These are phyloP conservation scores for Physcomitrium patens DNA, from an alignment of 225 moss, liverwort and hornwort species.

Conservation along the genomic window DNA sequence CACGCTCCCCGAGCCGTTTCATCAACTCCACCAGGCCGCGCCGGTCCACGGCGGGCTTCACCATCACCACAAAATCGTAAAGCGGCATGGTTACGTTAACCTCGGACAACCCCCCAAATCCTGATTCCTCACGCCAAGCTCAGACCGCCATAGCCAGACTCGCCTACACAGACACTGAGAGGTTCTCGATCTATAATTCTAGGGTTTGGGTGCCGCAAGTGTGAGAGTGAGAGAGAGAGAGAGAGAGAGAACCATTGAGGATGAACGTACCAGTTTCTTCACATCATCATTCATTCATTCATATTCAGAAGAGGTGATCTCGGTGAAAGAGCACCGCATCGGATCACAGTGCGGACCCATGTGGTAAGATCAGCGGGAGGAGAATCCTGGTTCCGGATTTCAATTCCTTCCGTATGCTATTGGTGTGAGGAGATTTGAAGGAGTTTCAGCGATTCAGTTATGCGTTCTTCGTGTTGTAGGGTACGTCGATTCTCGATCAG, in stretches of 20 bases:
- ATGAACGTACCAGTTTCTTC: too few relatives aligned
- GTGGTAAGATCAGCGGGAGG: too few relatives aligned
- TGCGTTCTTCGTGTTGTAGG: too few relatives aligned
- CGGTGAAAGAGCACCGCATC: too few relatives aligned
- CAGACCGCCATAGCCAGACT: not conserved
- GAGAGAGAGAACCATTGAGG: not conserved
- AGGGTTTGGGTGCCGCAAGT: slow-evolving; percentile 11
- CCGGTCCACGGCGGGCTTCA: slow-evolving; percentile 84
- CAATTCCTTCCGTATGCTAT: too few relatives aligned
- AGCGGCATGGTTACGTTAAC: slow-evolving; percentile 64
- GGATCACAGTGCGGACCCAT: too few relatives aligned
- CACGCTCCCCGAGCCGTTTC: slow-evolving; percentile 85
- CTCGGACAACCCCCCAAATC: not conserved
- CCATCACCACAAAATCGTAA: slow-evolving; percentile 94
- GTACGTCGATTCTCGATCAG: too few relatives aligned
- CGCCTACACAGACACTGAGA: not conserved
- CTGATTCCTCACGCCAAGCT: not conserved
- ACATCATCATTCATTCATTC: too few relatives aligned
- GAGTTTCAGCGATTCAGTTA: too few relatives aligned
- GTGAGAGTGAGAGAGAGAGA: not conserved
- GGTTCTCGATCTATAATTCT: not conserved
- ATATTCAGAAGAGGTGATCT: too few relatives aligned
- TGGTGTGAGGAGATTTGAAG: too few relatives aligned
- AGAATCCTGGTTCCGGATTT: too few relatives aligned
- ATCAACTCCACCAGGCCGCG: slow-evolving; percentile 86